These are phyloP conservation scores for Pterocarpus santalinus DNA, from an alignment of 306 rosid species.

Conservation along the genomic window DNA sequence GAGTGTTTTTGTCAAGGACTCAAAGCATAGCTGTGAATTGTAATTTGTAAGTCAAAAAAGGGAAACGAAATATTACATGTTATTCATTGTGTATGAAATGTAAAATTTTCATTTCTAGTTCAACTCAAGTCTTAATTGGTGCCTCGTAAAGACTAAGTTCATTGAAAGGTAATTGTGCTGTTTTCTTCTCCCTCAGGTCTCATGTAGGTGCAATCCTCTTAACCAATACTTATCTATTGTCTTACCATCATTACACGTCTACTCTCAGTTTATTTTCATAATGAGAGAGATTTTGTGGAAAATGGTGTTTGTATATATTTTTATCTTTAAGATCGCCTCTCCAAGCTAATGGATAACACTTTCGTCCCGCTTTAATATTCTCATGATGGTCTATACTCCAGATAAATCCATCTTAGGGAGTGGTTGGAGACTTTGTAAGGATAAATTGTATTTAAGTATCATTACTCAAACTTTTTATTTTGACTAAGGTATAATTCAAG, in stretches of 20 bases:
- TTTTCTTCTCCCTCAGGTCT: not conserved
- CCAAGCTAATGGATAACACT: not conserved
- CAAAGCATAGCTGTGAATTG: slow-evolving; percentile 49
- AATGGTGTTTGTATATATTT: not conserved
- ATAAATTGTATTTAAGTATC: too few species aligned
- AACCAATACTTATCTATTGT: not conserved
- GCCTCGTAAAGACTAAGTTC: slow-evolving; percentile 46
- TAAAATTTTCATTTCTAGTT: slow-evolving; percentile 61
- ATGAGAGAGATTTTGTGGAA: not conserved
- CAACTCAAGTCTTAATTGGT: slow-evolving; percentile 52
- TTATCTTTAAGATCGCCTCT: not conserved
- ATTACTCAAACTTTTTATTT: too few species aligned
- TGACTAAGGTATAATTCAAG: not conserved
- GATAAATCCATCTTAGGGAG: too few species aligned
- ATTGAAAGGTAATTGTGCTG: slow-evolving; percentile 36
- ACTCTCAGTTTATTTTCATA: not conserved
- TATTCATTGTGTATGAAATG: slow-evolving; percentile 66
- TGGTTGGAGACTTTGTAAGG: too few species aligned
- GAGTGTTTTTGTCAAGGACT: slow-evolving; percentile 24
- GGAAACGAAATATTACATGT: slow-evolving; percentile 48
- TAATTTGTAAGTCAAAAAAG: slow-evolving; percentile 49
- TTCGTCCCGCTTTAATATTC: not conserved
- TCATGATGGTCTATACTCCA: too few species aligned
- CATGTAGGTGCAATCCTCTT: not conserved
- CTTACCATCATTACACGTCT: not conserved